Conservation (phyloP, 306 rosid species). For the Castanospermum australe region DNA sequence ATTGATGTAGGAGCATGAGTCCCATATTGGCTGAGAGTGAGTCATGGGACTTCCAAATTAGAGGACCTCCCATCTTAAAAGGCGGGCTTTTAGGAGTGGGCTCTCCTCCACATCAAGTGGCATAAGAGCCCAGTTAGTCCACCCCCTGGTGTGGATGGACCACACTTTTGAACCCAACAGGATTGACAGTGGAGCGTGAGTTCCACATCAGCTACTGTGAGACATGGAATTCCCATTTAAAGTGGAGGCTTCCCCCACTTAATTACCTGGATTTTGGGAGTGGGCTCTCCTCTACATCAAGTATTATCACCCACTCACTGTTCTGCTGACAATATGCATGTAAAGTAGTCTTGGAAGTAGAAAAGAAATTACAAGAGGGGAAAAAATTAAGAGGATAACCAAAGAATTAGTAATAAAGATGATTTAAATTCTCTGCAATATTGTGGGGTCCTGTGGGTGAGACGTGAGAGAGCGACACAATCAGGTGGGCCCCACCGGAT, state of each 20-base stretch:
- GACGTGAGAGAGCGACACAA: background rate
- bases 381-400: background rate
- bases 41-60: background rate
- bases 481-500: background rate
- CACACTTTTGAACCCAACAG: no score
- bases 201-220: background rate
- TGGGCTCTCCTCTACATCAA: background rate
- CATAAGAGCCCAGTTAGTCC: no score
- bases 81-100: no score
- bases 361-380: background rate
- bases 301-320: background rate
- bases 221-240: background rate
- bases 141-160: no score
- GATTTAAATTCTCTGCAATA: conserved; percentile 3
- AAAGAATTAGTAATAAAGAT: background rate
- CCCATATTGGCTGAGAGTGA: background rate
- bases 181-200: background rate
- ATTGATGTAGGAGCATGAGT: background rate
- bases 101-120: no score
- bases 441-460: background rate
- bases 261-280: background rate
- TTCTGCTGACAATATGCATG: background rate
- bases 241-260: background rate
- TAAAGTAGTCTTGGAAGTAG: background rate
- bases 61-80: no score